Base-by-base conservation (phyloP, 192 early-diverging fungal genomes). In the Paraglomus occultum region DNA sequence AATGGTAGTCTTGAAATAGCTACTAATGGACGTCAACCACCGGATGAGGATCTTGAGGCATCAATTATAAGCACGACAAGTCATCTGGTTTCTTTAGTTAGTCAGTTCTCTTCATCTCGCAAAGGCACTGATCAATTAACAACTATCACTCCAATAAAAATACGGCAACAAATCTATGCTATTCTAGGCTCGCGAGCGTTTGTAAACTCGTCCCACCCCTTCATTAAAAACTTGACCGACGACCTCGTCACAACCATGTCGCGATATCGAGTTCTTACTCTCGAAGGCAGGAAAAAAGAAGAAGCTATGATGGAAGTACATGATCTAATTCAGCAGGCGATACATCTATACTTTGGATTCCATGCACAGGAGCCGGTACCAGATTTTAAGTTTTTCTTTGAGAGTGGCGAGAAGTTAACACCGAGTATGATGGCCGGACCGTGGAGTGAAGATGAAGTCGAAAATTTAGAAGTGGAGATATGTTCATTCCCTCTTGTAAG, bases 291-390 rank as follows among this genome's bases (percentile, higher is more conserved):
- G 20, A 48, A 31, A 48, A 45, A 64, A 23, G 62, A 64, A 49
- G 38, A 48, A 49, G 62, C 31, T 31, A 31, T 31, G 31, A 31
- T 31, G 31, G 31, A 31, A 31, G 31, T 31, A 31, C 31, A 31
- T 1, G 31, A 31, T 31, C 31, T 31, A 31, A 31, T 31, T 31
- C 31, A 31, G 6, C 45, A 70, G 10, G 14, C 59, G 23, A 22
- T 47, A n/a, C 67, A 70, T 39, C 49, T 70, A 15, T 70, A 70
- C 42, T 58, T 70, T 15, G 31, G 54, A 22, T 58, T 70, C 44
- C 22, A 70, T 31, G 67, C 67, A 48, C 67, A 70, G 59, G 54
- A 70, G 59, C 67, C 67, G 8, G 18, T 70, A 10, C 67, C 67
- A 5, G 38, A 70, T 0, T 70, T 58, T 58, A 45, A 11, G 44